phyloP scores from a whole-genome alignment of 768 basidiomycete genomes.

The Pulveroboletus sp. region DNA sequence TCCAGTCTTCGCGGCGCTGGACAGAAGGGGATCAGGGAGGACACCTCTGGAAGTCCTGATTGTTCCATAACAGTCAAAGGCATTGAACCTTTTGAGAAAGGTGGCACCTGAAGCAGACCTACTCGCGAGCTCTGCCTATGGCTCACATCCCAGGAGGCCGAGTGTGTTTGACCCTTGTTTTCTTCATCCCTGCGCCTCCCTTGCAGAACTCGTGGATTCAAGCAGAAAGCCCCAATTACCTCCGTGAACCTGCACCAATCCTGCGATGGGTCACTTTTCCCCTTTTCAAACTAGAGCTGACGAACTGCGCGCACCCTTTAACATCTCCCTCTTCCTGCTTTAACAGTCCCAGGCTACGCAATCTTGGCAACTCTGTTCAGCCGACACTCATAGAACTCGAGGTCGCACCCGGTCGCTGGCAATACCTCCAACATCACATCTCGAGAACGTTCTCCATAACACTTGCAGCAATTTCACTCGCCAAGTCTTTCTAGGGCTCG shows the following conservation, averaged over 20 bases:
- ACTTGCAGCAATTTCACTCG: background rate
- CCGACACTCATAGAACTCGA: slow-evolving; percentile 22
- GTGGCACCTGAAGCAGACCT: slow-evolving; percentile 22
- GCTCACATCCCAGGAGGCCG: slow-evolving; percentile 12
- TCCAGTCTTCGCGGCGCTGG: slow-evolving; percentile 27
- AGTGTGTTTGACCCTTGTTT: slow-evolving; percentile 24
- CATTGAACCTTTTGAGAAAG: slow-evolving; percentile 29
- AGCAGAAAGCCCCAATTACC: slow-evolving; percentile 17
- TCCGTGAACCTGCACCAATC: slow-evolving; percentile 12
- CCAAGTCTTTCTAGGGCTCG: background rate
- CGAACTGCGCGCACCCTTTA: slow-evolving; percentile 34
- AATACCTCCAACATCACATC: slow-evolving; percentile 7
- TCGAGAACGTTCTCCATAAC: slow-evolving; percentile 34
- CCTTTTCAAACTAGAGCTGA: slow-evolving; percentile 20
- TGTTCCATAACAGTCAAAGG: slow-evolving; percentile 23
- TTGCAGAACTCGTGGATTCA: slow-evolving; percentile 29
- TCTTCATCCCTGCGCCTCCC: slow-evolving; percentile 26
- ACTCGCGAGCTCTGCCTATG: slow-evolving; percentile 27
- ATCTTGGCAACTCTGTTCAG: slow-evolving; percentile 13
- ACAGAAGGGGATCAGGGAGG: slow-evolving; percentile 42
- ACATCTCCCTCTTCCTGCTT: slow-evolving; percentile 32
- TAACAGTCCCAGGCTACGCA: slow-evolving; percentile 36
- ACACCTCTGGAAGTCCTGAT: slow-evolving; percentile 28
- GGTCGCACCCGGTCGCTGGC: slow-evolving; percentile 19
- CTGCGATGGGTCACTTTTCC: background rate